Base-by-base conservation (phyloP, 148 eudicot genomes). In the Rhododendron vialii region DNA sequence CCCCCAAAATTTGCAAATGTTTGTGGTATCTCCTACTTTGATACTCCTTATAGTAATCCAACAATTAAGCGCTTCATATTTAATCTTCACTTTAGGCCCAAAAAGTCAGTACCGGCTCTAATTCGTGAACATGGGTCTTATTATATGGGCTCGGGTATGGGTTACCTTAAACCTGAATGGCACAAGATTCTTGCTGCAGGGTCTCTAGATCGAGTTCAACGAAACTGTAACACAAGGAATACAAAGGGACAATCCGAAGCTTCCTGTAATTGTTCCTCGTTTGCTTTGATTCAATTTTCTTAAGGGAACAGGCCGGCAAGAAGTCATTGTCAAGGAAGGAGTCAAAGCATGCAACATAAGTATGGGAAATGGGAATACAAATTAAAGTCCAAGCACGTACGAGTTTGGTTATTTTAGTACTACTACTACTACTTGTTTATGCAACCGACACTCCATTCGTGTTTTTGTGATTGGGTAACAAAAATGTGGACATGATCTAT, bases 401-500 rank as follows among this genome's bases (percentile, higher is more conserved):
- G 63, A 51, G 57, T 28, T 14, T 15, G 12, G 22, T 76, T 76
- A 28, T 74, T 47, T 22, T 79, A 59, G 3, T 61, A 33, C n/a
- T 36, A 36, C 38, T 36, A 35, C 35, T 43, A 51, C 55, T 11
- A 36, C 10, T 30, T 80, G 28, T 69, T 80, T 75, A 38, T 35
- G 67, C 51, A 69, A 80, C 87, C 87, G 87, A 86, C 87, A 80
- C 79, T 48, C 87, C 84, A 41, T 80, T 80, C 69, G 79, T 67
- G 79, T 48, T 85, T 63, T 63, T 1, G 33, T 81, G 41, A 30
- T 33, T 30, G 83, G 43, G 14, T 3, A 1, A 24, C 35, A 26
- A 12, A 47, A 9, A 78, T 45, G 12, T 45, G 26, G 33, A 47
- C 45, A 41, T 41, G 1, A 41, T 41, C 45, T 41, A 41, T 41